Evolutionary conservation across 805 yeast genomes (phyloP), one percentile per base, ranked within the genome.

Genomic region (Saccharomycopsis sp.): DNA sequence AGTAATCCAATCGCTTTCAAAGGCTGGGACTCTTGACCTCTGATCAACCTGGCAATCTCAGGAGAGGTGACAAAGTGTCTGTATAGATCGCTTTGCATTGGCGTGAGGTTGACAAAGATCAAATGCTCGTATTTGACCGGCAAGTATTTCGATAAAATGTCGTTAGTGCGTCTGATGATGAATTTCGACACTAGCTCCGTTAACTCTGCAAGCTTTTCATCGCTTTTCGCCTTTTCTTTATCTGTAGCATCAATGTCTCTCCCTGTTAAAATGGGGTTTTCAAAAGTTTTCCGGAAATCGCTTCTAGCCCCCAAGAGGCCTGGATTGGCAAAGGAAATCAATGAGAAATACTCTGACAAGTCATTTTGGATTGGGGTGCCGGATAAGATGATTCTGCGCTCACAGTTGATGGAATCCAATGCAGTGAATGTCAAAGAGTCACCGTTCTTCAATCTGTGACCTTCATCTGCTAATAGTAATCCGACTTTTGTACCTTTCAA

Each of bases 281-380:
- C 98, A 59, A 71, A 92, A 54, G 83, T 83, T 56, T 78, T 84
- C 44, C 94, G 68, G 58, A 92, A 92, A 44, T 89, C 95, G 19
- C 59, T 61, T 50, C 94, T 71, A 1, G 95, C 68, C 0, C 98
- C 98, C 34, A 92, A 63, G 29, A 85, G 70, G 0, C 95, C 95
- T 0, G 98, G 98, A 56, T 89, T 92, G 6, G 97, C 94, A 64
- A 89, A 89, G 53, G 79, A 84, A 46, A 92, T 64, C 38, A 89
- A 62, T 1, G 97, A 84, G 55, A 87, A 92, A 61, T 89, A 89
- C 60, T 89, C 98, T 0, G 95, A 80, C 26, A 89, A 65, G 63
- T 89, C 97, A 53, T 89, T 89, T 59, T 89, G 98, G 49, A 89
- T 88, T 0, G 98, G 98, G 0, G 98, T 89, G 29, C 98, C 98